Base-by-base conservation (phyloP, 192 early-diverging fungal genomes). In the Entophlyctis luteolus region DNA sequence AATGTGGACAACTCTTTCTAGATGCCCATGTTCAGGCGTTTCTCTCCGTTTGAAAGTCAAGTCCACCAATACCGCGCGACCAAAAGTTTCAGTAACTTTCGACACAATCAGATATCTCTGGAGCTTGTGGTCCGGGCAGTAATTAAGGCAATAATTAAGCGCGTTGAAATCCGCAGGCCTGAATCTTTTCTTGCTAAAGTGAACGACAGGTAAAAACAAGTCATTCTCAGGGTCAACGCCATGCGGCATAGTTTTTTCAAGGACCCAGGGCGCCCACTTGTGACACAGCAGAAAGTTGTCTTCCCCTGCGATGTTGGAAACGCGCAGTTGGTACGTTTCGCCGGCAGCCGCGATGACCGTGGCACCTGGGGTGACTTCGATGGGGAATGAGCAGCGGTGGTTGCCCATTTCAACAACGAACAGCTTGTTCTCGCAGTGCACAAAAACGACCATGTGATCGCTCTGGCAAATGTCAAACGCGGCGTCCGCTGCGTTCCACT, bases 1-100 rank as follows among this genome's bases (percentile, higher is more conserved):
- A 36, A 59, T 59, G 10, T 45, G n/a, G 5, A 59, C 58, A 27
- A 38, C 38, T 29, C n/a, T 59, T 31, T 37, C 58, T 29, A 59
- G 32, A 18, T 59, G 37, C 20, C 29, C 23, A 29, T 45, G 29
- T 27, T 38, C 20, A 20, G 8, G 16, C 8, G 20, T 45, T 59
- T 59, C 58, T 2, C 58, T 36, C 18, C 58, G 27, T 10, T 18
- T 38, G 38, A 45, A 59, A 36, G 39, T 59, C 28, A 23, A 22
- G 58, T 59, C 58, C 39, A 59, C 58, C 22, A 59, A 16, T 5
- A n/a, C 34, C 20, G 35, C 18, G 6, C 58, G 58, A 6, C 58
- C 58, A 0, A n/a, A 36, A 6, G 58, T 59, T 59, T 37, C 36
- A 12, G 58, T 45, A 37, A 59, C 58, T 6, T 25, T 59, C 14